phyloP scores from a whole-genome alignment of 2,329 filamentous ascomycete genomes.

The Epichloe sp. region DNA sequence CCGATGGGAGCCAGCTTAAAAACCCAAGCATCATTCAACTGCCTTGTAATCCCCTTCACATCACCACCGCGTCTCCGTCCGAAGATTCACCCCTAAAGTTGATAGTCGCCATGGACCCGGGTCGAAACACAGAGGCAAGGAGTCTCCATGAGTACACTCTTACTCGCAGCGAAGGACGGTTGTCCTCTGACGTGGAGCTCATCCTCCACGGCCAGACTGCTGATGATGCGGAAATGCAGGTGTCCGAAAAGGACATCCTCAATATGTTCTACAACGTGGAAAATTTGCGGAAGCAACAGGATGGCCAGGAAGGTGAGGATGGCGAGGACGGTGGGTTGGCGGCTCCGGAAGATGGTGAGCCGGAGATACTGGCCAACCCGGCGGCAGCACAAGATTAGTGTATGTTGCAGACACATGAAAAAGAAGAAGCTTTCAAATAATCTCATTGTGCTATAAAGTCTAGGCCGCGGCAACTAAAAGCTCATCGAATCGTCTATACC shows the following conservation, averaged over 20 bases:
- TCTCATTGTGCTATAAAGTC: constrained; percentile 10
- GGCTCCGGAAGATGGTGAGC: not conserved
- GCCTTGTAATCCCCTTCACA: constrained; percentile 51
- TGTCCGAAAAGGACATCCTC: constrained; percentile 25
- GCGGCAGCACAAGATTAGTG: not conserved
- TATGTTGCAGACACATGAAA: not conserved
- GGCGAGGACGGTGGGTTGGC: constrained; percentile 4
- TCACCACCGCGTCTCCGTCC: constrained; percentile 18
- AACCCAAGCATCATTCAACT: constrained; percentile 36
- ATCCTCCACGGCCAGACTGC: constrained; percentile 9
- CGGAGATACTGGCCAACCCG: not conserved
- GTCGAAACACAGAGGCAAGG: constrained; percentile 14
- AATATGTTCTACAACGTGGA: constrained; percentile 33
- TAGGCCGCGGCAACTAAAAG: constrained; percentile 13
- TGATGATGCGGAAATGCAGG: constrained; percentile 22
- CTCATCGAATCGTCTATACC: constrained; percentile 27
- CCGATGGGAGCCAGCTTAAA: constrained; percentile 32
- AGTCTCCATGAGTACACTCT: constrained; percentile 20
- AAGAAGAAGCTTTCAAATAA: not conserved
- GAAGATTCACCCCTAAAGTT: constrained; percentile 17
- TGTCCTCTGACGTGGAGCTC: constrained; percentile 16
- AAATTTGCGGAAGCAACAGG: constrained; percentile 31
- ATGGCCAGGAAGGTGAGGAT: constrained; percentile 10
- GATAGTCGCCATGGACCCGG: constrained; percentile 27
- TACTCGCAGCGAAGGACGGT: constrained; percentile 18